Evolutionary conservation across 257 asterid species (phyloP).

Genomic region (Capsicum chinense): DNA sequence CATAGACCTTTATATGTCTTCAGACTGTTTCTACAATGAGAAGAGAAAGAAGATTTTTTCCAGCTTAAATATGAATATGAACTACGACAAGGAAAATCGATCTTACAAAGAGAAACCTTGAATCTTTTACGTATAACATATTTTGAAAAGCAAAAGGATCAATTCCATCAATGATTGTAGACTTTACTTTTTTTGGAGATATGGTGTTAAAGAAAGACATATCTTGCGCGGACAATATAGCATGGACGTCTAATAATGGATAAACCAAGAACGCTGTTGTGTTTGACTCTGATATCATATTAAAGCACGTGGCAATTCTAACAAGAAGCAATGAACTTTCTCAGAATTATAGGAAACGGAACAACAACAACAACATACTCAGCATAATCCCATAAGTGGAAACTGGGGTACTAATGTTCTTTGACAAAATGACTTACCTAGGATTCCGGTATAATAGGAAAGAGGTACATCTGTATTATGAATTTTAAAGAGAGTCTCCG

Average conservation of each 20-base stretch:
- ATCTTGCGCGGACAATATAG: neutral
- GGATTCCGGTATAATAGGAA: slow-evolving; percentile 35
- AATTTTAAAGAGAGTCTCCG: slow-evolving; percentile 27
- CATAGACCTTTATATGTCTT: neutral
- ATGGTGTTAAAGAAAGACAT: neutral
- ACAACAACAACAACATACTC: too few species aligned
- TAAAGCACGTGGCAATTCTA: neutral
- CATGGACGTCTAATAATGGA: neutral
- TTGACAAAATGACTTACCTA: slow-evolving; percentile 24
- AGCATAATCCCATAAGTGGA: too few species aligned
- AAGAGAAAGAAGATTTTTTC: neutral
- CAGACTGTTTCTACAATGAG: neutral
- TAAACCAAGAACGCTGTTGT: neutral
- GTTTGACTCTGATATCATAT: neutral
- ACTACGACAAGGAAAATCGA: neutral
- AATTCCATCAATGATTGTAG: neutral
- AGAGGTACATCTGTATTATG: slow-evolving; percentile 32
- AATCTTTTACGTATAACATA: neutral
- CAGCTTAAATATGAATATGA: neutral
- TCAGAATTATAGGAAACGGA: neutral
- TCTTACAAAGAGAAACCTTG: neutral
- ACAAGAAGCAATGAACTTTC: neutral
- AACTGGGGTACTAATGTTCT: neutral
- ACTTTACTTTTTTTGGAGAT: neutral
- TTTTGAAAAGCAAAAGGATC: neutral